phyloP scores from a whole-genome alignment of 805 yeast genomes.

The Cyberlindnera lachancei region DNA sequence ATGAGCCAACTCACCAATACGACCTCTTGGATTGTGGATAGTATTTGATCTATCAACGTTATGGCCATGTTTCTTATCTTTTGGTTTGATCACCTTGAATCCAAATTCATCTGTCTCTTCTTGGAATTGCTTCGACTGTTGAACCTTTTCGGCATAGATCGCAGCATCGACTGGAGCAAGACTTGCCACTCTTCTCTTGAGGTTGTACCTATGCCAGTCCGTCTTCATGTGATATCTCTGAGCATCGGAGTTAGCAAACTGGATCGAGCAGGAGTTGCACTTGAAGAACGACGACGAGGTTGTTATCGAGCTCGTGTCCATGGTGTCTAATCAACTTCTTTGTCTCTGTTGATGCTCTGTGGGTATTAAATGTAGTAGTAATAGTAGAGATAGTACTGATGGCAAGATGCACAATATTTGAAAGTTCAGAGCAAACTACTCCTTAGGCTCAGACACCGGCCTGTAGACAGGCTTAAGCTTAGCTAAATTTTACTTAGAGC shows the following conservation, averaged over 20 bases:
- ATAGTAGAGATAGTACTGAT: no score
- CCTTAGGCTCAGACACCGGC: no score
- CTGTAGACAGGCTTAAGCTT: no score
- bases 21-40: conserved; percentile 22
- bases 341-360: no score
- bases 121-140: conserved; percentile 26
- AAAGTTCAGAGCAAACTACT: no score
- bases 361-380: no score
- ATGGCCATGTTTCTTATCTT: conserved; percentile 10
- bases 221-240: conserved; percentile 94
- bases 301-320: conserved; percentile 2
- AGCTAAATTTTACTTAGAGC: no score
- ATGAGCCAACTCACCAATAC: conserved; percentile 11
- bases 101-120: conserved; percentile 34
- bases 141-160: conserved; percentile 31
- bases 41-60: conserved; percentile 6
- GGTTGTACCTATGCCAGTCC: conserved; percentile 96
- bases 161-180: conserved; percentile 67
- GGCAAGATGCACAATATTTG: no score
- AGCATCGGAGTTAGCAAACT: conserved; percentile 71
- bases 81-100: conserved; percentile 25
- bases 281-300: conserved; percentile 38
- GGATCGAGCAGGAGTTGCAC: conserved; percentile 83
- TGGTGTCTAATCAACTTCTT: neutral
- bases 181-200: conserved; percentile 86